Conservation (phyloP, 1,284 basidiomycete species). For the Irpex rosettiformis region DNA sequence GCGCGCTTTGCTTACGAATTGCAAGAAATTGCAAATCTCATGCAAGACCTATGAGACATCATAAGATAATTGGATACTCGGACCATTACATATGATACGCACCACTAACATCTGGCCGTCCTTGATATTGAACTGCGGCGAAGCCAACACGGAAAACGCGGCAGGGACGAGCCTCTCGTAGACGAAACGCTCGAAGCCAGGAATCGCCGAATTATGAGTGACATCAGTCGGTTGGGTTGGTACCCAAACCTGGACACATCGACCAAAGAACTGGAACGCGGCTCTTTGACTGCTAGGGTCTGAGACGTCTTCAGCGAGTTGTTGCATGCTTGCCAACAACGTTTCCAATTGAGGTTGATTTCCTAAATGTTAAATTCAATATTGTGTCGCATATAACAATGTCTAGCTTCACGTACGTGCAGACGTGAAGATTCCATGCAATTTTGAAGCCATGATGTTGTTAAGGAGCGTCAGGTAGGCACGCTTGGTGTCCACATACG, state of each 20-base stretch:
- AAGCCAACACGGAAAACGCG: slow-evolving; percentile 81
- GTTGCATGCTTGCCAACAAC: slow-evolving; percentile 73
- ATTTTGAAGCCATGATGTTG: slow-evolving; percentile 75
- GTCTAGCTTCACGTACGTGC: slow-evolving; percentile 58
- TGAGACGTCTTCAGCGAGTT: slow-evolving; percentile 70
- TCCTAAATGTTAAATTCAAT: slow-evolving; percentile 39
- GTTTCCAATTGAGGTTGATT: slow-evolving; percentile 79
- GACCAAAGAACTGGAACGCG: slow-evolving; percentile 79
- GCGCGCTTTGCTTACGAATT: slow-evolving; percentile 74
- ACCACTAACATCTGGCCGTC: slow-evolving; percentile 86
- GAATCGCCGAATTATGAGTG: slow-evolving; percentile 50
- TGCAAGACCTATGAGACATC: slow-evolving; percentile 67
- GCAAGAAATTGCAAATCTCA: slow-evolving; percentile 85
- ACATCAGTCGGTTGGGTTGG: slow-evolving; percentile 35
- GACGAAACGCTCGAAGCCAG: slow-evolving; percentile 91
- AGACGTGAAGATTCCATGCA: slow-evolving; percentile 86
- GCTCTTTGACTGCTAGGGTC: slow-evolving; percentile 78
- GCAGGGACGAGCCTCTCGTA: slow-evolving; percentile 87
- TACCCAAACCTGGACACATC: slow-evolving; percentile 82
- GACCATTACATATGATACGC: slow-evolving; percentile 26
- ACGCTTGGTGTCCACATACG: slow-evolving; percentile 85
- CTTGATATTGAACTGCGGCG: slow-evolving; percentile 81
- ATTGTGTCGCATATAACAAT: not conserved
- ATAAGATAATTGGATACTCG: not conserved
- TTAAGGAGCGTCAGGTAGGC: slow-evolving; percentile 88